Base-by-base conservation (phyloP, 768 basidiomycete genomes). In the Zangia roseola region DNA sequence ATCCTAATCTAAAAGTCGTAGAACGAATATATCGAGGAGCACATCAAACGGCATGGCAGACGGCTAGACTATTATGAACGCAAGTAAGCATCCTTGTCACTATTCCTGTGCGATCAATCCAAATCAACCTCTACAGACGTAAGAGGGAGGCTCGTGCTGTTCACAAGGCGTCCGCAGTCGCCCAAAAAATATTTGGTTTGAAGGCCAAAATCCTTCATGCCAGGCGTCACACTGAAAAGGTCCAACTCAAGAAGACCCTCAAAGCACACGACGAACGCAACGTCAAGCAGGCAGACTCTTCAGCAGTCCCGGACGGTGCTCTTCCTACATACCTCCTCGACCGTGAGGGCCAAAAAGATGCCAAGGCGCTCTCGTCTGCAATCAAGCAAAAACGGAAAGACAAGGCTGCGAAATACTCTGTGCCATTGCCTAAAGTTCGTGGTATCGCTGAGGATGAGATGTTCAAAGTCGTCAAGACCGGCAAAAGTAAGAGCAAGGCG, bases 1-100 rank as follows among this genome's bases (percentile, higher is more conserved):
- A 34, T 2, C 38, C 59, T 66, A 45, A 61, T 41, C 13, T 5
- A 20, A 20, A 13, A 21, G 13, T 49, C 50, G 48, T 55, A 99
- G 91, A 98, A 98, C 79, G 94, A 97, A 69, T 97, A 98, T 70
- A 98, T 99, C 71, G 95, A 98, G 70, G 95, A 99, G 76, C 89
- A 91, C 65, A 94, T 97, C 70, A 94, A 92, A 74, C 86, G 93
- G 45, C 91, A 97, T 81, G 95, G 95, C 66, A 82, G 94, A 58
- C 83, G 94, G 64, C 75, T 97, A 76, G 94, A 99, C 76, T 83
- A 95, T 70, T 94, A 88, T 70, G 97, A 99, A 76, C 82, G 84
- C 63, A 95, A 88, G 92, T 95, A 67, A 58, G 90, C 74, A 34
- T 30, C 45, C 39, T 28, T 30, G 25, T 16, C 42, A 33, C 13